phyloP scores from a whole-genome alignment of 441 rosid species.

The Biscutella laevigata region DNA sequence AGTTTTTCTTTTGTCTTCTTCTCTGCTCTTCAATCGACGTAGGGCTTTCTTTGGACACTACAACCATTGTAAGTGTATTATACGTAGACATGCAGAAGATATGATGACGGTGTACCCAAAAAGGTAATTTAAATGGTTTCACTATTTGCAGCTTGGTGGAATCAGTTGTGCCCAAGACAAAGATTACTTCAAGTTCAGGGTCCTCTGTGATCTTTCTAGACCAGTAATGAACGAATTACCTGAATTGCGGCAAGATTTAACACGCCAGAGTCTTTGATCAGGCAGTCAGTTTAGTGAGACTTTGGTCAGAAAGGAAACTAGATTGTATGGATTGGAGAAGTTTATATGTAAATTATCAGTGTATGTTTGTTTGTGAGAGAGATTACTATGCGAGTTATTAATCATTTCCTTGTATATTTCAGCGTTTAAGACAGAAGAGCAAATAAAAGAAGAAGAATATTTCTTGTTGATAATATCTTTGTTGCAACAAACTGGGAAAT shows the following conservation, averaged over 20 bases:
- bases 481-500: background rate
- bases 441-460: too few relatives aligned
- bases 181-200: conserved; percentile 4
- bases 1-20: conserved; percentile 22
- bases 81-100: background rate
- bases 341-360: conserved; percentile 16
- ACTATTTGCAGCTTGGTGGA: background rate
- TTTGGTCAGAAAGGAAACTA: conserved; percentile 8
- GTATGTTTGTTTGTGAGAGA: background rate
- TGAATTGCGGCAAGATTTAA: background rate
- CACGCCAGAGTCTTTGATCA: conserved; percentile 15
- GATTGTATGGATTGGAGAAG: conserved; percentile 17
- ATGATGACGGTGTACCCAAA: background rate
- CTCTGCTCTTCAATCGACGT: conserved; percentile 27
- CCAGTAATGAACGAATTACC: background rate
- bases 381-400: conserved; percentile 4
- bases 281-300: background rate
- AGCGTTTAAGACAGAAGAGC: background rate
- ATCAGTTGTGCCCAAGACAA: conserved; percentile 3
- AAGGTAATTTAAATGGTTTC: background rate
- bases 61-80: conserved; percentile 5
- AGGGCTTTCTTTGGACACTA: background rate
- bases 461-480: background rate
- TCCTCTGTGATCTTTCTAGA: background rate
- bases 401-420: background rate